Conservation (phyloP, 805 yeast species). For the Myxozyma vanderwaltii region DNA sequence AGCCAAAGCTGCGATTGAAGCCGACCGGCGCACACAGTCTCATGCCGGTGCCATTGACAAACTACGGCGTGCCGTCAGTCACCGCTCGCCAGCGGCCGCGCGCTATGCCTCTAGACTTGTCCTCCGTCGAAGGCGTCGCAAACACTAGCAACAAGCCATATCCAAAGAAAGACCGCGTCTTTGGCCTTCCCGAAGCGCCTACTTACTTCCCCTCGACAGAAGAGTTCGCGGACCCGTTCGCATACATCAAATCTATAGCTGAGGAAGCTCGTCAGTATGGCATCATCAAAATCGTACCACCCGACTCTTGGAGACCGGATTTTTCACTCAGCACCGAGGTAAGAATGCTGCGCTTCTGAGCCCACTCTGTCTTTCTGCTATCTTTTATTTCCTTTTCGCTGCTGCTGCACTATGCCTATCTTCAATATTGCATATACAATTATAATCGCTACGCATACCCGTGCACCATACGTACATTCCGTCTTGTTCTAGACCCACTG, state of each 20-base stretch:
- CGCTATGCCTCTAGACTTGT: conserved; percentile 18
- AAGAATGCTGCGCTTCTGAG: too few species aligned
- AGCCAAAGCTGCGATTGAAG: conserved; percentile 11
- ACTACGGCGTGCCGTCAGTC: conserved; percentile 29
- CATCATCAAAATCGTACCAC: conserved; percentile 74
- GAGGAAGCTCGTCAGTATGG: conserved; percentile 64
- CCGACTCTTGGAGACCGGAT: conserved; percentile 50
- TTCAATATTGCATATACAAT: too few species aligned
- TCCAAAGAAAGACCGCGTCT: conserved; percentile 22
- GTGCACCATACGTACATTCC: neutral
- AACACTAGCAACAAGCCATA: conserved; percentile 15
- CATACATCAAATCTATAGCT: conserved; percentile 58
- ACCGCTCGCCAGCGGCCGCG: conserved; percentile 25
- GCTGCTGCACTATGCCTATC: too few species aligned
- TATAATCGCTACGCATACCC: neutral
- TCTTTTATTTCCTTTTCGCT: neutral
- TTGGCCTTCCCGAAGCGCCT: conserved; percentile 55
- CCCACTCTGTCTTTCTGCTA: too few species aligned
- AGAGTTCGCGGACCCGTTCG: conserved; percentile 66
- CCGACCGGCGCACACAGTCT: conserved; percentile 4
- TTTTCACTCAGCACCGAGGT: conserved; percentile 42
- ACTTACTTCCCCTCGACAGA: conserved; percentile 55
- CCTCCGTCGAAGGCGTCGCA: conserved; percentile 12
- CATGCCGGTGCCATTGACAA: conserved; percentile 18
- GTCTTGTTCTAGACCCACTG: neutral